Conservation (phyloP, 2,329 filamentous ascomycete genomes). For the Fusarium buharicum region DNA sequence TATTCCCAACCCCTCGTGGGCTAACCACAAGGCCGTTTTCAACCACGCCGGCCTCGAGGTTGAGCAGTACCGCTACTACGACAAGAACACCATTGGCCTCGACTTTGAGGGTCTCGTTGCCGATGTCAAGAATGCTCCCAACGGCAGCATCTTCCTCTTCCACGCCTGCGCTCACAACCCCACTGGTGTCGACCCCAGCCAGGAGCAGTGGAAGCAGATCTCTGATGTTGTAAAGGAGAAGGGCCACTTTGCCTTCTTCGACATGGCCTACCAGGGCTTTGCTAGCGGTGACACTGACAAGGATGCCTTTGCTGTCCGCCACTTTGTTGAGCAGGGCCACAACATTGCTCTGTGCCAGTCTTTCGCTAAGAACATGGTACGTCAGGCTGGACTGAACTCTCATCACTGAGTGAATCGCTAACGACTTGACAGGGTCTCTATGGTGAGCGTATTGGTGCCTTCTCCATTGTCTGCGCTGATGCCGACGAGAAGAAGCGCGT, state of each 20-base stretch:
- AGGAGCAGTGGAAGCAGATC: constrained; percentile 93
- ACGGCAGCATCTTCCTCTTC: constrained; percentile 88
- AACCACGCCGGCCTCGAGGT: constrained; percentile 90
- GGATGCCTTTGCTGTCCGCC: constrained; percentile 91
- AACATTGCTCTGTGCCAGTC: constrained; percentile 89
- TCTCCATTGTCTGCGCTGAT: constrained; percentile 88
- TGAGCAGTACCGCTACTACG: constrained; percentile 97
- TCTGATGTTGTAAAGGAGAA: constrained; percentile 85
- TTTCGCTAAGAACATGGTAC: constrained; percentile 99
- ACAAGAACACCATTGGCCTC: constrained; percentile 97
- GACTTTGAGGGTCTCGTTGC: constrained; percentile 94
- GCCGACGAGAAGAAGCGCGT: constrained; percentile 94
- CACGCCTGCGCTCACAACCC: constrained; percentile 99
- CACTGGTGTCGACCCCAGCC: constrained; percentile 92
- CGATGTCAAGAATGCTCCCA: constrained; percentile 89
- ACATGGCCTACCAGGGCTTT: constrained; percentile 99
- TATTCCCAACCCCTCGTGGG: constrained; percentile 96
- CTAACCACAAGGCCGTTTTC: constrained; percentile 98
- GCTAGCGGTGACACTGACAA: constrained; percentile 90
- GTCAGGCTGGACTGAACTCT: constrained; percentile 32
- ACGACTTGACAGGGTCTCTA: constrained; percentile 78
- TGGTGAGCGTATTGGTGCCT: constrained; percentile 96
- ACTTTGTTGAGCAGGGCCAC: constrained; percentile 95
- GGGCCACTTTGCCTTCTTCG: constrained; percentile 95
- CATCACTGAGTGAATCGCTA: constrained; percentile 6